Conservation (phyloP, 169 alveolate genomes). For the Perkinsus olseni region DNA sequence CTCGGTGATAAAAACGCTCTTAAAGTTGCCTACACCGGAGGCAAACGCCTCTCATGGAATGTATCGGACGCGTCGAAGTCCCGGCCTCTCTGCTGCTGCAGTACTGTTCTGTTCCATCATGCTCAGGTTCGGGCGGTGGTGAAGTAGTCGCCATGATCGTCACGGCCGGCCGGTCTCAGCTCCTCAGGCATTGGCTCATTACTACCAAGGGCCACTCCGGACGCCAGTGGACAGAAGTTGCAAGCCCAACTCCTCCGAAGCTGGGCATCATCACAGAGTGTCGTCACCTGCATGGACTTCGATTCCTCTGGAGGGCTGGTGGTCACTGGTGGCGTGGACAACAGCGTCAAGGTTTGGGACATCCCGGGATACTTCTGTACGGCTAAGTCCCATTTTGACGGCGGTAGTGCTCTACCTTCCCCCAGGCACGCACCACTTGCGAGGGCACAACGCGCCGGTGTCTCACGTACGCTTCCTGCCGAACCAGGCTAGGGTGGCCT, state of each 20-base stretch:
- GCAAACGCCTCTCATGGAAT: no score
- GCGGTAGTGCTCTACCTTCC: neutral
- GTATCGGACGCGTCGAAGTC: no score
- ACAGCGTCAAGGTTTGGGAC: constrained; percentile 7
- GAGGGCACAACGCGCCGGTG: neutral
- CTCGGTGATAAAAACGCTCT: no score
- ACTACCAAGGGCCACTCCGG: neutral
- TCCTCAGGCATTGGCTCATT: neutral
- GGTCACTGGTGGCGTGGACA: neutral
- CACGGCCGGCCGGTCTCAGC: neutral
- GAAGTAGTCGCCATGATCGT: neutral
- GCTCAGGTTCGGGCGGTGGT: no score
- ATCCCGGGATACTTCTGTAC: constrained; percentile 2
- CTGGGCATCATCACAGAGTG: neutral
- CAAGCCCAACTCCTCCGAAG: neutral
- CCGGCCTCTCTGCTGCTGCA: no score
- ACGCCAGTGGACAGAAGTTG: neutral
- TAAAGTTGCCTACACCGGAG: no score
- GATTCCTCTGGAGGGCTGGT: neutral
- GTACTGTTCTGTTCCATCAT: no score
- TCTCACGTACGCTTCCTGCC: neutral
- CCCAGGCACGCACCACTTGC: neutral
- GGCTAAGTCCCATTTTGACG: neutral
- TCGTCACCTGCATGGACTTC: constrained; percentile 8
- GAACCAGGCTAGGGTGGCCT: neutral